Evolutionary conservation across 2,329 filamentous ascomycete genomes (phyloP).

Genomic region (Diplodia seriata): DNA sequence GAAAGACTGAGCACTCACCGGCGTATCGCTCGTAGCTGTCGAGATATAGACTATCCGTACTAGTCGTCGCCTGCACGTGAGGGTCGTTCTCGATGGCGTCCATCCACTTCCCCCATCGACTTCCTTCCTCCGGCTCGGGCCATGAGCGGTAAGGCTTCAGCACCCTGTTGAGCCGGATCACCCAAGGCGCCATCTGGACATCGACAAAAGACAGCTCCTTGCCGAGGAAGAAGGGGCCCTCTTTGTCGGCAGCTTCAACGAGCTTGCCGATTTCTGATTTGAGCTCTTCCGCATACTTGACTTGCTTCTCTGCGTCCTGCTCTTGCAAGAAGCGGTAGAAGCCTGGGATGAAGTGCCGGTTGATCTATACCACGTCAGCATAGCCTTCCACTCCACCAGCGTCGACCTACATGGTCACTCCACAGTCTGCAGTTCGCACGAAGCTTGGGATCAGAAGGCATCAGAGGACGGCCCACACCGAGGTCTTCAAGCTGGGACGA

Average conservation of each 20-base stretch:
- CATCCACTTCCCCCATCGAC: conserved; percentile 73
- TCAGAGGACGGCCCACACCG: conserved; percentile 63
- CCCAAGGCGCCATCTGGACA: conserved; percentile 77
- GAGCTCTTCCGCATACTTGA: conserved; percentile 66
- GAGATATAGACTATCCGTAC: conserved; percentile 68
- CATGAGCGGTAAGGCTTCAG: conserved; percentile 70
- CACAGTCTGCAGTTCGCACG: conserved; percentile 79
- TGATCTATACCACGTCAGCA: conserved; percentile 62
- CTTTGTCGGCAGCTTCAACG: conserved; percentile 62
- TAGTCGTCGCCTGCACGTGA: conserved; percentile 71
- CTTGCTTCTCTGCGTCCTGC: conserved; percentile 65
- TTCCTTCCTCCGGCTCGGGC: conserved; percentile 67
- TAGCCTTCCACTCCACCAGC: neutral
- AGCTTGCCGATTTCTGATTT: conserved; percentile 69
- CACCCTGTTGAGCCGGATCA: conserved; percentile 71
- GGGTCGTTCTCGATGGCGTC: conserved; percentile 70
- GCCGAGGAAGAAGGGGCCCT: conserved; percentile 75
- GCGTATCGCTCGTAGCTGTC: conserved; percentile 71
- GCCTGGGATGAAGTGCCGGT: conserved; percentile 74
- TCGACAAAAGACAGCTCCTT: conserved; percentile 69
- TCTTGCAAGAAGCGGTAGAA: conserved; percentile 78
- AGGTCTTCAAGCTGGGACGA: conserved; percentile 74
- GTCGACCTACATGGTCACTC: conserved; percentile 70
- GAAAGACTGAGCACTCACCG: conserved; percentile 49
- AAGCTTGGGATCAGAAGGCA: conserved; percentile 70